These are phyloP conservation scores for Vigna hirtella DNA, from an alignment of 306 rosid species.

Conservation along the genomic window DNA sequence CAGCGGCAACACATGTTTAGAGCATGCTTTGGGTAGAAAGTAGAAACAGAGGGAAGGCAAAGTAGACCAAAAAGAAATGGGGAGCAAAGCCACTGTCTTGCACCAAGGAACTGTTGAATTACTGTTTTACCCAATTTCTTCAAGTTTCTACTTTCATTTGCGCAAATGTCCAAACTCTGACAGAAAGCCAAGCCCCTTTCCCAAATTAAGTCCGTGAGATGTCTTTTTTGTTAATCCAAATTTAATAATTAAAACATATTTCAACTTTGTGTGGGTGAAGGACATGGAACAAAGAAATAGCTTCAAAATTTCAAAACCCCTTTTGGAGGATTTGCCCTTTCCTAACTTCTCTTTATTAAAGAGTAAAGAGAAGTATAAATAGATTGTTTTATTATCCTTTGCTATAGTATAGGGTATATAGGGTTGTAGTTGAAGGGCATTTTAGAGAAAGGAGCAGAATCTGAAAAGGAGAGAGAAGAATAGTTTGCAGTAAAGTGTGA, in stretches of 20 bases:
- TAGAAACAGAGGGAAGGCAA: neutral
- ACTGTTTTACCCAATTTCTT: constrained; percentile 10
- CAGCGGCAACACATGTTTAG: neutral
- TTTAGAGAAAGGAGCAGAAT: constrained; percentile 42
- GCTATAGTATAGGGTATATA: no score
- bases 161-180: constrained; percentile 22
- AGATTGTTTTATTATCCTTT: neutral
- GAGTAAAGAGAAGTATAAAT: neutral
- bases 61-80: neutral
- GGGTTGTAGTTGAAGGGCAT: constrained; percentile 27
- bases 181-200: constrained; percentile 16
- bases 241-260: neutral
- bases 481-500: constrained; percentile 7
- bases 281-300: neutral
- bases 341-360: neutral
- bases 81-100: neutral
- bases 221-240: neutral
- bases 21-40: neutral
- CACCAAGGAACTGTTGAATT: neutral
- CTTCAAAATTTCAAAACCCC: neutral
- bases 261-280: neutral
- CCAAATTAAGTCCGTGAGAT: constrained; percentile 37
- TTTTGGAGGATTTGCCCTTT: no score
- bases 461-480: neutral
- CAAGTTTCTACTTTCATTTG: neutral